phyloP scores from a whole-genome alignment of 306 rosid genomes.

The Parietaria judaica region DNA sequence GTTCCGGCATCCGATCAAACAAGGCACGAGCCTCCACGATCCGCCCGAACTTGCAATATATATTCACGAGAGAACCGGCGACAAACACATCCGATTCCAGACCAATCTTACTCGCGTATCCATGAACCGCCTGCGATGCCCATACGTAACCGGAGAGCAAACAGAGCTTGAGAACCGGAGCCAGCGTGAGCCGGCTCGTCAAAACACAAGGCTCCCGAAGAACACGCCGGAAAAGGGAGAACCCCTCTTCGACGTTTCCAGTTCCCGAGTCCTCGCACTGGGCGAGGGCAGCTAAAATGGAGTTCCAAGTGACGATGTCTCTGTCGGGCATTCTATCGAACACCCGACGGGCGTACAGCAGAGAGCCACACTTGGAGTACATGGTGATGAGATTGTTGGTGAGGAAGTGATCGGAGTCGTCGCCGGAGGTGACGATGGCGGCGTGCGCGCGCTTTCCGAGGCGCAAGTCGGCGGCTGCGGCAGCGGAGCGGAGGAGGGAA shows the following conservation, averaged over 20 bases:
- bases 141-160: constrained; percentile 30
- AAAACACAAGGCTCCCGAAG: constrained; percentile 39
- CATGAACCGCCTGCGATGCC: constrained; percentile 59
- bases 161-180: constrained; percentile 60
- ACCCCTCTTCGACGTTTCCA: constrained; percentile 35
- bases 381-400: constrained; percentile 65
- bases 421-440: constrained; percentile 36
- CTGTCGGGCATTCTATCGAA: constrained; percentile 46
- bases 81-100: constrained; percentile 58
- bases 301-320: constrained; percentile 77
- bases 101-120: constrained; percentile 59
- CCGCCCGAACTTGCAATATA: constrained; percentile 41
- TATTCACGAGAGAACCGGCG: constrained; percentile 62
- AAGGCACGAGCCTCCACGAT: constrained; percentile 52
- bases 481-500: constrained; percentile 58
- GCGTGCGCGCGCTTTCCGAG: constrained; percentile 67
- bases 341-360: constrained; percentile 51
- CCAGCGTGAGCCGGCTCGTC: constrained; percentile 51
- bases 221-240: constrained; percentile 44
- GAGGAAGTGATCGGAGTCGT: constrained; percentile 34
- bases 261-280: constrained; percentile 21
- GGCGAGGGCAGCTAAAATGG: constrained; percentile 61
- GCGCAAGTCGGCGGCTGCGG: constrained; percentile 32
- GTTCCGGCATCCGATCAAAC: constrained; percentile 59
- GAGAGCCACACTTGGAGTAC: constrained; percentile 61